These are phyloP conservation scores for Wallacemonas sp. DNA, from an alignment of 208 protist species.

Conservation along the genomic window DNA sequence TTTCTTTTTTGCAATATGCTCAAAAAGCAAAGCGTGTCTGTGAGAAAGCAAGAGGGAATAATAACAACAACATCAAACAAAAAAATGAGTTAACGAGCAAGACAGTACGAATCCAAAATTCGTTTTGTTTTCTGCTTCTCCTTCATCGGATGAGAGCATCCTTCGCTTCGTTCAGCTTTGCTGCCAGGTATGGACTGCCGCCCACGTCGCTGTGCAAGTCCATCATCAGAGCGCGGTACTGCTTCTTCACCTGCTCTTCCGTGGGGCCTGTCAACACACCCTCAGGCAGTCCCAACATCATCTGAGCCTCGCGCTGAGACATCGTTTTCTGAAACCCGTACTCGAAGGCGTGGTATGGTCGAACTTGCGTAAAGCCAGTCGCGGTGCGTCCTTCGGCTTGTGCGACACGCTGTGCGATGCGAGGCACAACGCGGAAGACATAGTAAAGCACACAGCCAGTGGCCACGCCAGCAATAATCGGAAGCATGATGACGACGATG, in stretches of 20 bases:
- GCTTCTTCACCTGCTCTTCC: slow-evolving; percentile 63
- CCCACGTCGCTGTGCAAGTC: slow-evolving; percentile 75
- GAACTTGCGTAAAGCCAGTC: slow-evolving; percentile 11
- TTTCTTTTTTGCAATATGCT: too few relatives aligned
- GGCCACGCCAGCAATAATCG: slow-evolving; percentile 43
- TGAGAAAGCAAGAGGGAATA: background rate
- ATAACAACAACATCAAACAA: background rate
- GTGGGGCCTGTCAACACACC: slow-evolving; percentile 30
- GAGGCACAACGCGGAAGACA: slow-evolving; percentile 40
- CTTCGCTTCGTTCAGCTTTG: slow-evolving; percentile 85
- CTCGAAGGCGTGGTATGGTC: slow-evolving; percentile 62
- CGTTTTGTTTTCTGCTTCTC: background rate
- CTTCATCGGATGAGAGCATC: slow-evolving; percentile 47
- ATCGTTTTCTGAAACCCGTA: slow-evolving; percentile 64
- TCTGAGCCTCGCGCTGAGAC: slow-evolving; percentile 61
- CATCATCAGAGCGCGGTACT: slow-evolving; percentile 70
- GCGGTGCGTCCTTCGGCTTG: slow-evolving; percentile 10
- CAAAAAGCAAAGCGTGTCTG: background rate
- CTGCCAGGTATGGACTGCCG: slow-evolving; percentile 70
- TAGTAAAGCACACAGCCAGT: slow-evolving; percentile 61
- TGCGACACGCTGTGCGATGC: slow-evolving; percentile 49
- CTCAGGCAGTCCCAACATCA: slow-evolving; percentile 66
- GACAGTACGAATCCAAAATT: background rate
- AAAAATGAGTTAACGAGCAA: background rate
- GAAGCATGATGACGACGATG: too few relatives aligned